Percentiles rank a stretch among this genome's conserved stretches.
phyloP scores from a whole-genome alignment of 164 flowering plant species.

The Stephania cephalantha region DNA sequence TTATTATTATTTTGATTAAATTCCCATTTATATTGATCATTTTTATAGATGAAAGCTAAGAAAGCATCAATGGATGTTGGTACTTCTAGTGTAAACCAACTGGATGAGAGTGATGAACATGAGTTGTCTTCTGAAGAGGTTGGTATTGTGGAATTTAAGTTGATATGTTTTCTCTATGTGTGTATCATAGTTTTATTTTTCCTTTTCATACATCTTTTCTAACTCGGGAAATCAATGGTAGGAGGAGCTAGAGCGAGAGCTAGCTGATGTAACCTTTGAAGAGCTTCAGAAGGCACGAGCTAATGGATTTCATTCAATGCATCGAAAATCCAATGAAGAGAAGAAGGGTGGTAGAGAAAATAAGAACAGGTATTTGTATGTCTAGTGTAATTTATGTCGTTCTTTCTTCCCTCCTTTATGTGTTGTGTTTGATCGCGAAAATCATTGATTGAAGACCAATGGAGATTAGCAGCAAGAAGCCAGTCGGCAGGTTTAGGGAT shows the following conservation, averaged over 20 bases:
- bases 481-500: slow-evolving; percentile 66
- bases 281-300: slow-evolving; percentile 67
- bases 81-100: slow-evolving; percentile 26
- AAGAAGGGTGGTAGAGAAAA: slow-evolving; percentile 49
- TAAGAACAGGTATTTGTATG: slow-evolving; percentile 51
- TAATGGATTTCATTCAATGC: slow-evolving; percentile 42
- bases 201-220: neutral
- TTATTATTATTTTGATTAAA: too few relatives aligned
- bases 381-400: neutral
- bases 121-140: slow-evolving; percentile 39
- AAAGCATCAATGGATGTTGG: slow-evolving; percentile 7
- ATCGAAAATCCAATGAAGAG: slow-evolving; percentile 26
- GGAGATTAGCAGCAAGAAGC: slow-evolving; percentile 80
- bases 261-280: slow-evolving; percentile 68
- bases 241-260: slow-evolving; percentile 56
- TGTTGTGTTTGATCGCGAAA: slow-evolving; percentile 5
- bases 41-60: slow-evolving; percentile 18
- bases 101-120: slow-evolving; percentile 28
- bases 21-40: neutral
- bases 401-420: neutral
- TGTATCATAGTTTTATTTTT: neutral
- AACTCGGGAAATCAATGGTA: slow-evolving; percentile 4
- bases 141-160: slow-evolving; percentile 8
- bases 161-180: neutral
- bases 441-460: slow-evolving; percentile 49